Evolutionary conservation across 2,329 filamentous ascomycete genomes (phyloP).

Genomic region (Venturia aucupariae): DNA sequence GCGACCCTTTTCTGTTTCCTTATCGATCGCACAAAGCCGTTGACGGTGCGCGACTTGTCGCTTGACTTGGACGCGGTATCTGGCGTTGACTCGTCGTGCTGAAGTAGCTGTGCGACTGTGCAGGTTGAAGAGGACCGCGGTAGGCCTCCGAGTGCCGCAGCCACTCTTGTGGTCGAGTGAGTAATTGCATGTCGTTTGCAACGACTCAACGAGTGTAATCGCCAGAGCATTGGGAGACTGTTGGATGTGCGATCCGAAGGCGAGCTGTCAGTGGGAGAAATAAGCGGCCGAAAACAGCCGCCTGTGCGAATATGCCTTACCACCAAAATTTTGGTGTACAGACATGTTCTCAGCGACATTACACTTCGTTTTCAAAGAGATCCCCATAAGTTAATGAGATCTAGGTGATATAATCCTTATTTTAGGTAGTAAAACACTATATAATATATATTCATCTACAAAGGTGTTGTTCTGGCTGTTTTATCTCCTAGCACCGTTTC

Average conservation of each 20-base stretch:
- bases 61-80: not conserved
- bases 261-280: too few relatives aligned
- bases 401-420: too few relatives aligned
- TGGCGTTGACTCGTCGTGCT: not conserved
- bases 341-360: too few relatives aligned
- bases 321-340: too few relatives aligned
- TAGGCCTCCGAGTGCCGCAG: not conserved
- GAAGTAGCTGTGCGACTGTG: constrained; percentile 6
- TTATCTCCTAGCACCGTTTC: too few relatives aligned
- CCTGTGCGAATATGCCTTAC: too few relatives aligned
- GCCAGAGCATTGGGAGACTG: not conserved
- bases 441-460: too few relatives aligned
- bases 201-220: not conserved
- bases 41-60: constrained; percentile 34
- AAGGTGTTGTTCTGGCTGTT: too few relatives aligned
- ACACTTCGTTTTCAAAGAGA: too few relatives aligned
- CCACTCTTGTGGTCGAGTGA: not conserved
- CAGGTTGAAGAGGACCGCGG: not conserved
- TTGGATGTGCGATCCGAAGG: not conserved
- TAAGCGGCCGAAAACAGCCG: too few relatives aligned
- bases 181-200: not conserved
- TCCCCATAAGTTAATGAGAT: too few relatives aligned
- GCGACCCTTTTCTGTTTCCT: constrained; percentile 75
- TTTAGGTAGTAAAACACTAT: too few relatives aligned
- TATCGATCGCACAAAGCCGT: constrained; percentile 76